Evolutionary conservation across 225 moss, liverwort and hornwort genomes (phyloP).

Genomic region (Takakia lepidozioides): DNA sequence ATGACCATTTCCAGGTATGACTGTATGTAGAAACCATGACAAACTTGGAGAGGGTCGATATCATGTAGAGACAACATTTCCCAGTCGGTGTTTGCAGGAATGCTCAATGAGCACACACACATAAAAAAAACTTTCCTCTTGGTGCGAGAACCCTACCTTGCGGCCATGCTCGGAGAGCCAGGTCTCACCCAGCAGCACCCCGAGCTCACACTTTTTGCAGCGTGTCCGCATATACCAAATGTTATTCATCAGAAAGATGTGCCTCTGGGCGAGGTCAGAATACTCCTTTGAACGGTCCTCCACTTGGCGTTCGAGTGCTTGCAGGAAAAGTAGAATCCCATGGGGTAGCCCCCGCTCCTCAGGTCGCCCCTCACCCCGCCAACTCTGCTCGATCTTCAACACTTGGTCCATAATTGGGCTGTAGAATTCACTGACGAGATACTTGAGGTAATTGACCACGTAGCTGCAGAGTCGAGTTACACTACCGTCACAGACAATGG

Average conservation of each 20-base stretch:
- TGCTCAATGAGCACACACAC: too few relatives aligned
- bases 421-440: slow-evolving; percentile 53
- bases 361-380: slow-evolving; percentile 24
- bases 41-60: too few relatives aligned
- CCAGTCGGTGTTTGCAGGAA: too few relatives aligned
- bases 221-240: slow-evolving; percentile 71
- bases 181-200: slow-evolving; percentile 57
- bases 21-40: too few relatives aligned
- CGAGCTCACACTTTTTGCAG: slow-evolving; percentile 58
- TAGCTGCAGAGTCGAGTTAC: slow-evolving; percentile 74
- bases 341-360: slow-evolving; percentile 46
- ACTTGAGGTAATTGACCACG: slow-evolving; percentile 78
- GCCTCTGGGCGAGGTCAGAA: slow-evolving; percentile 46
- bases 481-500: slow-evolving; percentile 40
- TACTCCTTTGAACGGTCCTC: slow-evolving; percentile 47
- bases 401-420: slow-evolving; percentile 72
- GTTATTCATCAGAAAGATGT: slow-evolving; percentile 85
- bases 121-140: too few relatives aligned
- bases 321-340: slow-evolving; percentile 50
- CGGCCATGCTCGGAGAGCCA: slow-evolving; percentile 58
- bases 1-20: too few relatives aligned
- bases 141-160: too few relatives aligned
- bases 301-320: slow-evolving; percentile 59
- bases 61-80: too few relatives aligned
- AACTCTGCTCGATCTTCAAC: slow-evolving; percentile 51